Evolutionary conservation across 352 stramenopile species (phyloP).

Genomic region (Peronospora destructor): DNA sequence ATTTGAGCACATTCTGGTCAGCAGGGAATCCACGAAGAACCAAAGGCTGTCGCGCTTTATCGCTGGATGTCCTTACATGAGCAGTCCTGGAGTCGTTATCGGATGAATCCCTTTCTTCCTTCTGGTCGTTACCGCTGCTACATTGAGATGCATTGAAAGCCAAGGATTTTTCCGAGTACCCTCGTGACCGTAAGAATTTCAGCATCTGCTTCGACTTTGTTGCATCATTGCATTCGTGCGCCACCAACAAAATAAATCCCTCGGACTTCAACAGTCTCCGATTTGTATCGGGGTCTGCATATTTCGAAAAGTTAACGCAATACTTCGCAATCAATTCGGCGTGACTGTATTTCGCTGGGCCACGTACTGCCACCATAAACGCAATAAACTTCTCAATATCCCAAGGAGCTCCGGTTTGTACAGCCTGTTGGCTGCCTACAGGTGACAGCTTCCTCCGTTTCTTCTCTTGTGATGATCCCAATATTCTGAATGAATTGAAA

Average conservation of each 20-base stretch:
- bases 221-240: conserved; percentile 36
- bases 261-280: conserved; percentile 29
- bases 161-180: conserved; percentile 33
- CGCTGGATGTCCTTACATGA: conserved; percentile 5
- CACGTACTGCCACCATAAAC: conserved; percentile 35
- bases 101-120: conserved; percentile 16
- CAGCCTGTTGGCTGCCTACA: conserved; percentile 3
- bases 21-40: conserved; percentile 40
- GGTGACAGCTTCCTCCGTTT: conserved; percentile 43
- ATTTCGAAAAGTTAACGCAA: conserved; percentile 71
- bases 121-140: conserved; percentile 23
- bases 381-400: conserved; percentile 62
- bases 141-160: conserved; percentile 7
- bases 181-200: conserved; percentile 40
- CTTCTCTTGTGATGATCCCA: conserved; percentile 35
- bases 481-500: conserved; percentile 37
- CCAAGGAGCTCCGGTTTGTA: conserved; percentile 26
- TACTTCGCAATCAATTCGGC: conserved; percentile 27
- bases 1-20: conserved; percentile 77
- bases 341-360: conserved; percentile 13
- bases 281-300: conserved; percentile 30
- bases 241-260: conserved; percentile 40
- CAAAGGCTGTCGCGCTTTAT: conserved; percentile 16
- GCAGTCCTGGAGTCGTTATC: conserved; percentile 2
- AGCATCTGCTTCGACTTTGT: conserved; percentile 39